phyloP scores from a whole-genome alignment of 345 rosid species.

The Raphanus sativus region DNA sequence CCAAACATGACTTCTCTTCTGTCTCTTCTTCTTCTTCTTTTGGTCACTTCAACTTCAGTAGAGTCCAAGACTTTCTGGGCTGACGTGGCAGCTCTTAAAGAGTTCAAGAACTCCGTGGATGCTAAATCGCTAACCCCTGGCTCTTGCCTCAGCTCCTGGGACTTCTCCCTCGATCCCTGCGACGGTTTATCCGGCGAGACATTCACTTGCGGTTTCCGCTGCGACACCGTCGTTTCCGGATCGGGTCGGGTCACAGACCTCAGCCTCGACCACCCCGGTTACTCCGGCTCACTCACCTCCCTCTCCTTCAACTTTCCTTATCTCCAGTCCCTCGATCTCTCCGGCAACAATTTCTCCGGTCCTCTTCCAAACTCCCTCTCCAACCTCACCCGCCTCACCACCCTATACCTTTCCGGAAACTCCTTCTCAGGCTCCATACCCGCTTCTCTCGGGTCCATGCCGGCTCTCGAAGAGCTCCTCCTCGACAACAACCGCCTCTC shows the following conservation, averaged over 20 bases:
- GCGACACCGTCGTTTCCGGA: slow-evolving; percentile 53
- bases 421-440: slow-evolving; percentile 68
- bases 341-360: slow-evolving; percentile 65
- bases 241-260: slow-evolving; percentile 68
- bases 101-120: slow-evolving; percentile 52
- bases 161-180: slow-evolving; percentile 81
- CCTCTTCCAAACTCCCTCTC: slow-evolving; percentile 54
- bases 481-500: slow-evolving; percentile 66
- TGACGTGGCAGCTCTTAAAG: slow-evolving; percentile 53
- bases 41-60: slow-evolving; percentile 5
- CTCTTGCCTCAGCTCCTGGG: slow-evolving; percentile 82
- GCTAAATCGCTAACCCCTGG: slow-evolving; percentile 59
- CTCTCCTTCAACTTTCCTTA: slow-evolving; percentile 61
- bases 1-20: slow-evolving; percentile 31
- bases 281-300: slow-evolving; percentile 57
- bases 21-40: slow-evolving; percentile 13
- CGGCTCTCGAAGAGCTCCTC: slow-evolving; percentile 57
- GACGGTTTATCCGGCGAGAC: slow-evolving; percentile 65
- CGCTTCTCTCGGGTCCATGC: slow-evolving; percentile 53
- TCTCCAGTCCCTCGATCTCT: slow-evolving; percentile 62
- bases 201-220: slow-evolving; percentile 91
- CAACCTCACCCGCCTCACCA: slow-evolving; percentile 55
- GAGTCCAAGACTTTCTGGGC: slow-evolving; percentile 61
- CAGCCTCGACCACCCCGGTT: slow-evolving; percentile 76
- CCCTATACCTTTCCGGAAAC: slow-evolving; percentile 63